A percentile compares a stretch with the other conserved stretches of the same genome.
Evolutionary conservation across 2,329 filamentous ascomycete genomes (phyloP).

Genomic region (Phoma herbarum): DNA sequence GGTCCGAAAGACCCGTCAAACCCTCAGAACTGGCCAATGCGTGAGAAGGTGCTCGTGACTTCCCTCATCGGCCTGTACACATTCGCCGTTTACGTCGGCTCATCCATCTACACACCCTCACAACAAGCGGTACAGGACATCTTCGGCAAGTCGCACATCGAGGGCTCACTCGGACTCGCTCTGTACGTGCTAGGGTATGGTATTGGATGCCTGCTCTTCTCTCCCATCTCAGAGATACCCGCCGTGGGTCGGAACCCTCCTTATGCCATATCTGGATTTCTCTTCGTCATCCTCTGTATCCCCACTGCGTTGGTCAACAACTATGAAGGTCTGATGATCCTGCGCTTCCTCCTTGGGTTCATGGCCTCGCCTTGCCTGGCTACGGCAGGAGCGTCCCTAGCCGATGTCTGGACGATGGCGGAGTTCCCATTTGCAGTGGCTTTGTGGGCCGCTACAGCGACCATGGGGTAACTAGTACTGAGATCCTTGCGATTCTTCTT

Average conservation of each 20-base stretch:
- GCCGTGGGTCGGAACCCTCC: slow-evolving; percentile 71
- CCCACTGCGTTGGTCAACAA: slow-evolving; percentile 70
- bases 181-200: slow-evolving; percentile 70
- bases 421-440: slow-evolving; percentile 54
- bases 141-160: slow-evolving; percentile 62
- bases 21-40: slow-evolving; percentile 48
- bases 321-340: slow-evolving; percentile 68
- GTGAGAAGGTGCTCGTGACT: slow-evolving; percentile 45
- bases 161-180: slow-evolving; percentile 65
- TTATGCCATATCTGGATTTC: slow-evolving; percentile 72
- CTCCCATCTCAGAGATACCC: slow-evolving; percentile 72
- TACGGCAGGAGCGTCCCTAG: slow-evolving; percentile 46
- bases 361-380: slow-evolving; percentile 48
- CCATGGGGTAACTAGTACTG: slow-evolving; percentile 54
- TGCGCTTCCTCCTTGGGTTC: slow-evolving; percentile 50
- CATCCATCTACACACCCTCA: slow-evolving; percentile 59
- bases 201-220: slow-evolving; percentile 70
- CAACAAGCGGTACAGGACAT: slow-evolving; percentile 57
- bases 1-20: slow-evolving; percentile 47
- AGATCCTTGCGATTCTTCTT: rapidly evolving
- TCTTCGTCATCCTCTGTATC: slow-evolving; percentile 73
- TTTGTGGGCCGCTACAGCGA: slow-evolving; percentile 53
- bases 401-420: slow-evolving; percentile 49
- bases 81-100: slow-evolving; percentile 64
- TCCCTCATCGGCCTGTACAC: slow-evolving; percentile 61